These are phyloP conservation scores for Salix viminalis DNA, from an alignment of 345 rosid species.

Conservation along the genomic window DNA sequence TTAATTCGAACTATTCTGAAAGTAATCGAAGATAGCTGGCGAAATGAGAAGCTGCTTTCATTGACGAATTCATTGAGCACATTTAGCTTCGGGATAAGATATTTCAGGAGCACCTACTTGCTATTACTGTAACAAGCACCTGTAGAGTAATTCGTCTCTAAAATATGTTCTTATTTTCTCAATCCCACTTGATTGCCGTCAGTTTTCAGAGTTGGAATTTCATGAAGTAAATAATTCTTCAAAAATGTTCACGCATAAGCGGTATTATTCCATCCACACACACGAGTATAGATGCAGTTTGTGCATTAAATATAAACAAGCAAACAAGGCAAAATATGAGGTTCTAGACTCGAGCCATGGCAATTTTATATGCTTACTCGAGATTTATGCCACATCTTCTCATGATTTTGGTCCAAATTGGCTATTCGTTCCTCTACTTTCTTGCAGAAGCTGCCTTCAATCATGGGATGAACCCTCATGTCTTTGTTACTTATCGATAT, in stretches of 20 bases:
- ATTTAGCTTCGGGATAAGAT: background rate
- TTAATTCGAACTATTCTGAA: background rate
- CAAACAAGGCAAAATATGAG: background rate
- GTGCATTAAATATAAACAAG: background rate
- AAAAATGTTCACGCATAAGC: constrained; percentile 1
- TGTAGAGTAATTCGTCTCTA: background rate
- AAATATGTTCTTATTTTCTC: background rate
- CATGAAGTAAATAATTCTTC: constrained; percentile 9
- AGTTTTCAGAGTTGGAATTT: constrained; percentile 7
- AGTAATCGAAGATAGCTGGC: background rate
- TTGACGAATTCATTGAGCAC: background rate
- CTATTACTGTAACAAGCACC: background rate
- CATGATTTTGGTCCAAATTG: constrained; percentile 18
- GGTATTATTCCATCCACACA: background rate
- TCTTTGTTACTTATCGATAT: constrained; percentile 27
- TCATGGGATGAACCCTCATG: constrained; percentile 28
- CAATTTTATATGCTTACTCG: background rate
- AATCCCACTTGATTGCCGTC: background rate
- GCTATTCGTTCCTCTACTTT: constrained; percentile 17
- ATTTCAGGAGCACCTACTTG: background rate
- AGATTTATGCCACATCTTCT: constrained; percentile 24
- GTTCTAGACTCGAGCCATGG: background rate
- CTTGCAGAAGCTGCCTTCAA: constrained; percentile 28
- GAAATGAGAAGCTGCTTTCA: background rate
- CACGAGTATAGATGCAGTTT: background rate